Base-by-base conservation (phyloP, 2,329 filamentous ascomycete species). In the Cladophialophora bantiana region DNA sequence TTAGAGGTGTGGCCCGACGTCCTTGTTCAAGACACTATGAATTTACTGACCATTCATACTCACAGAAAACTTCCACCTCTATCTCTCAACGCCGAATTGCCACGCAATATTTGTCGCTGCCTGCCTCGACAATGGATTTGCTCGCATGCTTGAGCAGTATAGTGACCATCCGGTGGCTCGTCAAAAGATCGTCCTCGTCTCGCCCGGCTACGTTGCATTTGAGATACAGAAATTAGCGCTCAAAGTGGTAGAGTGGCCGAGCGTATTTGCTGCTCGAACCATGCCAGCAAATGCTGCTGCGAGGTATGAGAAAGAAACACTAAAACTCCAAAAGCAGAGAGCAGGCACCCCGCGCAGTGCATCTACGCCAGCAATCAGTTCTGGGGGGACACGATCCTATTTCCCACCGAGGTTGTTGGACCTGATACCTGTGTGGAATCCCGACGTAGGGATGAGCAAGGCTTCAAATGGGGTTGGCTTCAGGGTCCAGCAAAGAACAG, bases 11-110 rank as follows among this genome's bases (percentile, higher is more conserved):
- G 31, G 15, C 52, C 18, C 5, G 7, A 12, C 20, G 2, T 4
- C 53, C 9, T 31, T 5, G n/a, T 20, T n/a, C 20, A 50, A 42
- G 18, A 15, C 13, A 31, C 26, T 32, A 62, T 13, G 31, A 18
- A 52, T 52, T 18, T 15, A 48, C 20, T 31, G 5, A 50, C 18
- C 1, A 20, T 50, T 26, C 7, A 31, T 12, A 20, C 2, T 26
- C 34, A 15, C 62, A 73, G 71, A 71, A 57, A 71, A 68, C 59
- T 70, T 73, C 56, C 65, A 73, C 34, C 64, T 73, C 12, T 73
- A 63, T 45, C 59, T 73, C 4, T 64, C 64, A 3, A 71, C 68
- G 34, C 70, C 71, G 7, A 71, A 72, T 5, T 73, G 71, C 40
- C 66, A 68, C 36, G 66, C 68, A 2, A 55, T 73, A 10, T 72